Base-by-base conservation (phyloP, 768 basidiomycete genomes). In the Ramaria rubella region DNA sequence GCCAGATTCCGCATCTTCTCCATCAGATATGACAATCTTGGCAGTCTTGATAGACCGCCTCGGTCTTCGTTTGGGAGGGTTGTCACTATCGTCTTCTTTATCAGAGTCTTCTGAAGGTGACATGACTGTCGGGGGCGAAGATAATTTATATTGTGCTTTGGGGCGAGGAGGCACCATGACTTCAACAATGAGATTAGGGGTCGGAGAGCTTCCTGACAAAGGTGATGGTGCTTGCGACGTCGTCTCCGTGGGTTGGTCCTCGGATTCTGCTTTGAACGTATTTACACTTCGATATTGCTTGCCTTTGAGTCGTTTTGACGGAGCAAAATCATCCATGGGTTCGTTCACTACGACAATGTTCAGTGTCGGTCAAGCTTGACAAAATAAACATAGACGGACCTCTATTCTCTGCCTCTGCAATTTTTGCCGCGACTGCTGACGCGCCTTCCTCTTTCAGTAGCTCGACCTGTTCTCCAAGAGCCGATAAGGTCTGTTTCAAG, bases 241-340 rank as follows among this genome's bases (percentile, higher is more conserved):
- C n/a, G n/a, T 30, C 49, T 50, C 54, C 55, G 52, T 27, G 51
- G 55, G 53, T 21, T 62, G 27, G 3, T 30, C 45, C 60, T 46
- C 52, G 46, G 58, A 17, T 19, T 43, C 21, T 33, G 19, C 27
- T 3, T 59, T 57, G 11, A 62, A 54, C 42, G 59, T 61, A 12
- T 71, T 65, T 1, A 64, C 64, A 23, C 65, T 61, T 30, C 84
- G 81, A 67, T 90, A 90, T 2, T 78, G 73, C 65, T 83, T 85
- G 36, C 90, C 90, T 66, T 83, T 87, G 48, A 90, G 73, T 38
- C 90, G 80, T 65, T 90, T 92, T 19, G 82, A 68, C 57, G 77
- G 65, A 53, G 74, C 62, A 63, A 75, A 61, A 9, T 74, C 73
- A 5, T 77, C 75, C 15, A 72, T 75, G 8, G 80, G 77, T 50